Conservation (phyloP, 2,329 filamentous ascomycete species). For the Scedosporium apiospermum region DNA sequence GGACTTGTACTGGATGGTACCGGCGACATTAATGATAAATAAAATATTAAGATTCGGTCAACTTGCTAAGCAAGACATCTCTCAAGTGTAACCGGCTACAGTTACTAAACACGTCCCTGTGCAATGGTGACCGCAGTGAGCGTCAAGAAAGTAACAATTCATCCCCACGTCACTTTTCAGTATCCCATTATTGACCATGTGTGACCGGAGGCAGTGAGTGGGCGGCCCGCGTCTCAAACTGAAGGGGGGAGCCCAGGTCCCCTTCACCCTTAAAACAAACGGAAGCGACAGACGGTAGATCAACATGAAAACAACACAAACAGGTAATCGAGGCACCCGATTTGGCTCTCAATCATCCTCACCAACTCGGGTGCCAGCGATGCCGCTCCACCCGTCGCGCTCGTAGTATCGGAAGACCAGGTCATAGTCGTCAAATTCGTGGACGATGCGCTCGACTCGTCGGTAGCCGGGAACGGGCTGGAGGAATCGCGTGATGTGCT, state of each 20-base stretch:
- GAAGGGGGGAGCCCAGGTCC: no score
- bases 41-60: no score
- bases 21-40: no score
- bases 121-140: neutral
- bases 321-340: neutral
- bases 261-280: neutral
- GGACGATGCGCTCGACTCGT: constrained; percentile 87
- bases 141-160: neutral
- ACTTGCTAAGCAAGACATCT: no score
- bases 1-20: no score
- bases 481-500: constrained; percentile 32
- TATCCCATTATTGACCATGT: neutral
- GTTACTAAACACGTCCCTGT: no score
- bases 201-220: neutral
- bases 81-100: no score
- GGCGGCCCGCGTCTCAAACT: no score
- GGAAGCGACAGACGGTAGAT: neutral
- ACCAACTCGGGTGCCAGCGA: constrained; percentile 42
- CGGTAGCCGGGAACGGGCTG: constrained; percentile 80
- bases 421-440: constrained; percentile 96
- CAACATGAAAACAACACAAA: neutral
- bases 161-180: neutral
- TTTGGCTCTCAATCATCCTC: constrained; percentile 29
- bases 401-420: constrained; percentile 96
- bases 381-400: constrained; percentile 64